Percentiles rank a stretch among this genome's conserved stretches.
phyloP scores from a whole-genome alignment of 2,329 filamentous ascomycete genomes.

The Nemania sp. region DNA sequence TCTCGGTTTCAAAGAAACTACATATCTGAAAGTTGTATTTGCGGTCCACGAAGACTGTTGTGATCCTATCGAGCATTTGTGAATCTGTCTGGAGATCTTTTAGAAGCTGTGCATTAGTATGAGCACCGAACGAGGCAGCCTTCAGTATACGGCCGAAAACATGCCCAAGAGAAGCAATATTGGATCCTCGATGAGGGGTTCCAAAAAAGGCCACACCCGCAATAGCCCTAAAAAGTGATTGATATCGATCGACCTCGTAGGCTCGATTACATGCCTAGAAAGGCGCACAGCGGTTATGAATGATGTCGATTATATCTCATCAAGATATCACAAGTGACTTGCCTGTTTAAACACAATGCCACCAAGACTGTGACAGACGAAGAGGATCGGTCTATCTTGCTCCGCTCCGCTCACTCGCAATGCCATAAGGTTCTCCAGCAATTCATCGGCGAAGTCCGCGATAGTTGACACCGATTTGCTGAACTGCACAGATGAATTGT shows the following conservation, averaged over 20 bases:
- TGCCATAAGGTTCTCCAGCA: neutral
- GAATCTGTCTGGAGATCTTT: neutral
- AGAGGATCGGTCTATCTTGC: neutral
- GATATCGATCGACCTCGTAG: too few species aligned
- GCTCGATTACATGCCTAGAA: too few species aligned
- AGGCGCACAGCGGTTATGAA: too few species aligned
- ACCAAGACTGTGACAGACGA: constrained; percentile 1
- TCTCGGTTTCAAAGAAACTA: neutral
- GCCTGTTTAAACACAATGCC: neutral
- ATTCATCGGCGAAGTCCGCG: neutral
- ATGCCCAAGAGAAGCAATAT: neutral
- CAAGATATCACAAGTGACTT: neutral
- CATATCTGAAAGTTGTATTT: neutral
- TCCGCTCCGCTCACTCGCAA: neutral
- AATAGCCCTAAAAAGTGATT: too few species aligned
- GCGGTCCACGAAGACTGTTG: neutral
- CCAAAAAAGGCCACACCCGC: neutral
- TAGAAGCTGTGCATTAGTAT: neutral
- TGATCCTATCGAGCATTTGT: neutral
- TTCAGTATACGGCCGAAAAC: neutral
- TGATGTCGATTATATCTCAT: too few species aligned
- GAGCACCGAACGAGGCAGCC: neutral
- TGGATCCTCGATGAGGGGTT: neutral
- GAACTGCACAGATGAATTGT: neutral
- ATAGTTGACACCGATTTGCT: neutral